Conservation (phyloP, 129 eudicot species). For the Heracleum sosnowskyi region DNA sequence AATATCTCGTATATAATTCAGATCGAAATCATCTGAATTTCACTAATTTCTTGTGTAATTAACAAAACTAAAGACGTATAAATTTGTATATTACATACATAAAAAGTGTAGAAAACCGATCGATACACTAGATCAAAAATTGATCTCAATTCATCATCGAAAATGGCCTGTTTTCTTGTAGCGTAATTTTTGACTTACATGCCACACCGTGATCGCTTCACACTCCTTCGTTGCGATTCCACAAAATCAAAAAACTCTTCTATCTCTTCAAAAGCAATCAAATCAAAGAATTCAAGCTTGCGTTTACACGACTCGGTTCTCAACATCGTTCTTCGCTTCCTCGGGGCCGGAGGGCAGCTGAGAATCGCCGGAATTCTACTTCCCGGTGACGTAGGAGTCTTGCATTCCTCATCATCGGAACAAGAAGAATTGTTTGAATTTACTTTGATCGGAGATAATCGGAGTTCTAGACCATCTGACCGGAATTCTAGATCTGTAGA, state of each 20-base stretch:
- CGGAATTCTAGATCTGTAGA: constrained; percentile 64
- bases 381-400: constrained; percentile 49
- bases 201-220: constrained; percentile 24
- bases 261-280: constrained; percentile 18
- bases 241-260: constrained; percentile 21
- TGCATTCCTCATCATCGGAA: constrained; percentile 24
- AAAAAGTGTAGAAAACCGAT: background rate
- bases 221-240: constrained; percentile 7
- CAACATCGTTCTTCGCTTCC: constrained; percentile 21
- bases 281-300: constrained; percentile 26
- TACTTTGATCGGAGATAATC: constrained; percentile 18
- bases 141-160: background rate
- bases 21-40: background rate
- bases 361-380: constrained; percentile 42
- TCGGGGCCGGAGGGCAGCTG: constrained; percentile 65
- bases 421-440: background rate
- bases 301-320: constrained; percentile 21
- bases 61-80: background rate
- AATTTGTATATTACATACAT: constrained; percentile 1
- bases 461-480: constrained; percentile 21
- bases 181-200: background rate
- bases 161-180: no score
- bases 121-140: background rate
- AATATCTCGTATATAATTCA: background rate
- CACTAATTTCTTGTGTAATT: background rate